A percentile compares a stretch with the other conserved stretches of the same genome.
Conservation (phyloP, 768 basidiomycete genomes). For the Amanita brunnescens region DNA sequence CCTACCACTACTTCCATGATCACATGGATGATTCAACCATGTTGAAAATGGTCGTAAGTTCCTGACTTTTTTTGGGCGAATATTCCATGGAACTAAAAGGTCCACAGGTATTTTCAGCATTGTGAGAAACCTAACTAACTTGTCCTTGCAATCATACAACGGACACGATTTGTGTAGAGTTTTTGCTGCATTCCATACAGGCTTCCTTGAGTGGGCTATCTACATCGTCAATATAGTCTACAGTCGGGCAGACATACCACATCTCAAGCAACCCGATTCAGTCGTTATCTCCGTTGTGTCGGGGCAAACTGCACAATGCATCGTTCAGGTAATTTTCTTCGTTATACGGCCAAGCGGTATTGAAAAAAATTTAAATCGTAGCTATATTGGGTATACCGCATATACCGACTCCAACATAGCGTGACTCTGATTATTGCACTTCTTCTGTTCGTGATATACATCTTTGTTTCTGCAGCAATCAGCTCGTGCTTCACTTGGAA, state of each 20-base stretch:
- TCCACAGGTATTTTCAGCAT: not conserved
- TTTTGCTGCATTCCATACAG: not conserved
- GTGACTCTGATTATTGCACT: not conserved
- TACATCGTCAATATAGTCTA: not conserved
- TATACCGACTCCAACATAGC: not conserved
- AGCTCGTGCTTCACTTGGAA: not conserved
- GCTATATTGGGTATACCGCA: constrained; percentile 2
- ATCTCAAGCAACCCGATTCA: not conserved
- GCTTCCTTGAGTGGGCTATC: not conserved
- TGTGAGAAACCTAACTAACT: not conserved
- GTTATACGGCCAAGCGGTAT: not conserved
- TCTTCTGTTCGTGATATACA: not conserved
- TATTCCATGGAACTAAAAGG: too few species aligned
- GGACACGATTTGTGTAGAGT: not conserved
- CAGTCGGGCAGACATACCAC: not conserved
- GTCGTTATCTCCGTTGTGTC: not conserved
- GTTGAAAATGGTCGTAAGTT: not conserved
- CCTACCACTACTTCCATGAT: not conserved
- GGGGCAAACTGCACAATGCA: not conserved
- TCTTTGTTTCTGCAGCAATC: not conserved
- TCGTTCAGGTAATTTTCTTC: not conserved
- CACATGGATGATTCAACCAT: not conserved
- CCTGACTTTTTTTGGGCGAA: too few species aligned
- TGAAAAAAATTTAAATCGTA: not conserved
- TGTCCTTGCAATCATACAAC: not conserved